Conservation (phyloP, 805 yeast genomes). For the Allodekkera sacchari region DNA sequence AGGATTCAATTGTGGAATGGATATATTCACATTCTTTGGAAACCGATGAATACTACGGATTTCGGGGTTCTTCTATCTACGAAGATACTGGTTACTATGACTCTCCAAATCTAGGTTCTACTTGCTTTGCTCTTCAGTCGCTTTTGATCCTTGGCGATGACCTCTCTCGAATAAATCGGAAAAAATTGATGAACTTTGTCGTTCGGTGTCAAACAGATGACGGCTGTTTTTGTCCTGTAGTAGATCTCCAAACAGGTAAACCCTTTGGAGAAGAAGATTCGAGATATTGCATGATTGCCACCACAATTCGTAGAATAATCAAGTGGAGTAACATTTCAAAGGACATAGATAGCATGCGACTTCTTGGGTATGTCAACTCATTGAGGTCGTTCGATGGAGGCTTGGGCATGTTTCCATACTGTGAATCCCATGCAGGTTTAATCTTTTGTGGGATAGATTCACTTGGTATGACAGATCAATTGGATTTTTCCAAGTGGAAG, state of each 20-base stretch:
- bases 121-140: slow-evolving; percentile 63
- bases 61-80: slow-evolving; percentile 51
- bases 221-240: slow-evolving; percentile 49
- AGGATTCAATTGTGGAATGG: slow-evolving; percentile 29
- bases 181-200: slow-evolving; percentile 46
- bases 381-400: slow-evolving; percentile 59
- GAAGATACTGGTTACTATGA: slow-evolving; percentile 33
- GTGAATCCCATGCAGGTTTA: slow-evolving; percentile 80
- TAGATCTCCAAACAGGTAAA: slow-evolving; percentile 21
- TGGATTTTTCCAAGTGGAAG: slow-evolving; percentile 17
- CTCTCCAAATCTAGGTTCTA: slow-evolving; percentile 61
- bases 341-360: slow-evolving; percentile 34
- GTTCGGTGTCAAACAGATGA: slow-evolving; percentile 48
- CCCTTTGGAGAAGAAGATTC: slow-evolving; percentile 61
- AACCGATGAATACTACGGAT: slow-evolving; percentile 32
- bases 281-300: slow-evolving; percentile 68
- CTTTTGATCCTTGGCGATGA: slow-evolving; percentile 44
- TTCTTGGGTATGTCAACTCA: slow-evolving; percentile 31
- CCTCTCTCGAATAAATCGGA: slow-evolving; percentile 29
- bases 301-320: slow-evolving; percentile 47
- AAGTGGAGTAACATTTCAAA: slow-evolving; percentile 16
- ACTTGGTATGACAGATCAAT: slow-evolving; percentile 32
- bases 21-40: slow-evolving; percentile 40
- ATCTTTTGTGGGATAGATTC: slow-evolving; percentile 77
- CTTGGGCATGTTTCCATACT: slow-evolving; percentile 36